Percentiles rank a stretch among this genome's conserved stretches.
Conservation (phyloP, 2,329 filamentous ascomycete genomes). For the Diaporthe sp. region DNA sequence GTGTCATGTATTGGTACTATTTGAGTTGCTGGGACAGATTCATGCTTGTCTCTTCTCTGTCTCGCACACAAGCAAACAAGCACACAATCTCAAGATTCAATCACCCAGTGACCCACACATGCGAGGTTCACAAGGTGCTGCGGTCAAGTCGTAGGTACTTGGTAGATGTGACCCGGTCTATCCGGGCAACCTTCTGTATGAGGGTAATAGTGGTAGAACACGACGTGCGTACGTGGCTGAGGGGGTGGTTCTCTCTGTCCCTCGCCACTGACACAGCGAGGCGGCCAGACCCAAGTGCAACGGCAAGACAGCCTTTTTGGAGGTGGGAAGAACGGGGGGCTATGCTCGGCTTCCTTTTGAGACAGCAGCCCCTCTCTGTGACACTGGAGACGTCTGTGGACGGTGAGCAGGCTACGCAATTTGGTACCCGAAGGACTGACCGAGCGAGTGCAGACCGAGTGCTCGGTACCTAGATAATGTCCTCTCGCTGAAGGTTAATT, state of each 20-base stretch:
- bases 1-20: background rate
- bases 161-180: background rate
- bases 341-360: slow-evolving; percentile 30
- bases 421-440: slow-evolving; percentile 20
- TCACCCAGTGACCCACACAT: background rate
- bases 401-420: background rate
- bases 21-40: background rate
- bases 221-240: slow-evolving; percentile 25
- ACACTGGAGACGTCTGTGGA: slow-evolving; percentile 22
- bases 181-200: background rate
- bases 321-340: background rate
- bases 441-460: background rate
- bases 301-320: background rate
- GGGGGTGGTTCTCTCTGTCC: background rate
- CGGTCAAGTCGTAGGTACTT: background rate
- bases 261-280: slow-evolving; percentile 10
- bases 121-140: background rate
- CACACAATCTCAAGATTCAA: background rate
- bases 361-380: slow-evolving; percentile 29
- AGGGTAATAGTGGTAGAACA: background rate
- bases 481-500: background rate
- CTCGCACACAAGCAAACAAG: background rate
- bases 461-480: background rate
- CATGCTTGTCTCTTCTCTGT: background rate
- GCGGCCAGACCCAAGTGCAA: background rate